Base-by-base conservation (phyloP, 2,329 filamentous ascomycete species). In the Penicillium occitanis region DNA sequence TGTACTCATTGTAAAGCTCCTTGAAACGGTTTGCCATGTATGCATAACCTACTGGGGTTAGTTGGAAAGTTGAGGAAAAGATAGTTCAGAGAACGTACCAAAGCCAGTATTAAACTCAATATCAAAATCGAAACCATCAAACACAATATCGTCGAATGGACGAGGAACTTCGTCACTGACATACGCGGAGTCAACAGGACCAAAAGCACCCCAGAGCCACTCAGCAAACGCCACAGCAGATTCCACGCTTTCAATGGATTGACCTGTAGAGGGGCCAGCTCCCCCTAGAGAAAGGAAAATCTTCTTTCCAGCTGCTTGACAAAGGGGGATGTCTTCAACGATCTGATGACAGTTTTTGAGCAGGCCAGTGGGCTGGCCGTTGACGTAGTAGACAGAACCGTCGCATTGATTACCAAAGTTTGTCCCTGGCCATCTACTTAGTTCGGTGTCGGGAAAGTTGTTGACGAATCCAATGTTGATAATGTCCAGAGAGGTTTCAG, bases 391-490 rank as follows among this genome's bases (percentile, higher is more conserved):
- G 7, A 73, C 74, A 14, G 70, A 66, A 7, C 74, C 77, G 67
- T 78, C 78, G 69, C 85, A 87, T 50, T 84, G 83, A 70, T 85
- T 86, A 68, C 82, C 85, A 71, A 87, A 87, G 75, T 87, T 86
- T 13, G 80, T 82, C 11, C 79, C 80, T 5, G 85, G 85, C 68
- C 79, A 85, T 42, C 80, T 81, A 46, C 77, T 79, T 19, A 73
- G 67, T 35, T 72, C 71, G 55, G 80, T 77, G 62, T 82, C 77
- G 0, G 86, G 85, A 70, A 87, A 87, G 46, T 76, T 69, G 69
- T 85, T 85, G 65, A 88, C 77, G 69, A 87, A 88, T 3, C 77
- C 84, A 66, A 87, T 74, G 67, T 83, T 84, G 72, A 88, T 84
- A 59, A 87, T 83, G 68, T 87, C 85, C 66, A 85, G 73, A 37